A percentile compares a stretch with the other conserved stretches of the same genome.
Conservation (phyloP, 2,329 filamentous ascomycete species). For the Fusarium sp. region DNA sequence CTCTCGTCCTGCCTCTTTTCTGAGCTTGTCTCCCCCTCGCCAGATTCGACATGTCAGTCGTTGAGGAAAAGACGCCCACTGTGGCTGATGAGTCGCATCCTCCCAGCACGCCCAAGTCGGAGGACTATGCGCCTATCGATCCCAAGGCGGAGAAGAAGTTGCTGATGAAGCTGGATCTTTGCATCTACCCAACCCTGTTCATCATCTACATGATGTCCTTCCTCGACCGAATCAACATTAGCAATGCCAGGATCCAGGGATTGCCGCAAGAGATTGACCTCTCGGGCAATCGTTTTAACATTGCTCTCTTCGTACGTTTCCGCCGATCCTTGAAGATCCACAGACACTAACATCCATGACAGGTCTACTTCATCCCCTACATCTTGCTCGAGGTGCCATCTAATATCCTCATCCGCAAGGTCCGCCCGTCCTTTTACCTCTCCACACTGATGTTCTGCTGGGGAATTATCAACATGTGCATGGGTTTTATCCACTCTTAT, state of each 20-base stretch:
- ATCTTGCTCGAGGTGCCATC: slow-evolving; percentile 60
- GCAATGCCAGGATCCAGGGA: slow-evolving; percentile 60
- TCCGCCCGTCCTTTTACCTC: slow-evolving; percentile 55
- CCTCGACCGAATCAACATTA: slow-evolving; percentile 60
- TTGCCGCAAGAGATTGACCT: slow-evolving; percentile 57
- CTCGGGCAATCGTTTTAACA: slow-evolving; percentile 57
- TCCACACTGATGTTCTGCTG: slow-evolving; percentile 55
- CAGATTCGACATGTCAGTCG: slow-evolving; percentile 28
- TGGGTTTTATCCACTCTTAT: slow-evolving; percentile 53
- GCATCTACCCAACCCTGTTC: slow-evolving; percentile 56
- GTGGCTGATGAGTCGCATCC: slow-evolving; percentile 28
- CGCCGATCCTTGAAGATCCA: neutral
- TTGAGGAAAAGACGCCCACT: slow-evolving; percentile 28
- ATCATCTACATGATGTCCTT: slow-evolving; percentile 58
- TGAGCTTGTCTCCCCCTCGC: neutral
- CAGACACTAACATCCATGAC: neutral
- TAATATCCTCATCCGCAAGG: slow-evolving; percentile 58
- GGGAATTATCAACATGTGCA: slow-evolving; percentile 54
- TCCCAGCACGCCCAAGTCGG: slow-evolving; percentile 19
- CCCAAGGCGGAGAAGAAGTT: slow-evolving; percentile 51
- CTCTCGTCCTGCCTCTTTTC: neutral
- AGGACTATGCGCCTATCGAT: slow-evolving; percentile 42
- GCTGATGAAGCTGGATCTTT: slow-evolving; percentile 56
- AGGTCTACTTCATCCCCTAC: slow-evolving; percentile 56
- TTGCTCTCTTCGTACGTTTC: slow-evolving; percentile 52